Evolutionary conservation across 192 early-diverging fungal species (phyloP).

Genomic region (Mortierella alpina): DNA sequence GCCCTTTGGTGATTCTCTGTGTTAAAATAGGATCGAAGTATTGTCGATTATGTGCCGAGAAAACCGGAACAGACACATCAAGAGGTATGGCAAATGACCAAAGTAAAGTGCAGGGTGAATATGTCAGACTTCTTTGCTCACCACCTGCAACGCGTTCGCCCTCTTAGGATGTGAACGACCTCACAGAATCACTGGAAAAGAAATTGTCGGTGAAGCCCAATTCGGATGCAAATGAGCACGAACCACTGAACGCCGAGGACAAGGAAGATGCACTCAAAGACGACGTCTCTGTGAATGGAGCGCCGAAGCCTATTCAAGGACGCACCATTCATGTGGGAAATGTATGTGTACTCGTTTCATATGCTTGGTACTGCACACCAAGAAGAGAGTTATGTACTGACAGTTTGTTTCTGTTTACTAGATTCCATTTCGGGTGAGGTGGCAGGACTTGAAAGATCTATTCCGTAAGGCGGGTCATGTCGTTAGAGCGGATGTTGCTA

Average conservation of each 20-base stretch:
- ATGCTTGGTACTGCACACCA: not conserved
- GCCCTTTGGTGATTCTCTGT: not conserved
- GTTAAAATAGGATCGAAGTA: constrained; percentile 50
- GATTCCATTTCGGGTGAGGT: constrained; percentile 78
- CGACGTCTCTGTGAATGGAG: not conserved
- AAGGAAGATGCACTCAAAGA: not conserved
- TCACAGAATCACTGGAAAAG: constrained; percentile 1
- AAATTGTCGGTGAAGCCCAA: not conserved
- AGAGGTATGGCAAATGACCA: constrained; percentile 8
- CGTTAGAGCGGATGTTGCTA: constrained; percentile 71
- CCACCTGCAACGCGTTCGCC: not conserved
- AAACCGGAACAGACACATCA: not conserved
- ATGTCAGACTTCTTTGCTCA: not conserved
- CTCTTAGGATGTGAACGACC: constrained; percentile 1
- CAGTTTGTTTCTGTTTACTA: constrained; percentile 24
- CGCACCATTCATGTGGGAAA: constrained; percentile 78
- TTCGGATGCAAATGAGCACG: not conserved
- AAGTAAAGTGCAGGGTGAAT: not conserved
- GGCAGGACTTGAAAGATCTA: constrained; percentile 79
- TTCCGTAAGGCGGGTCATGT: constrained; percentile 79
- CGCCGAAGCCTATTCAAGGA: not conserved
- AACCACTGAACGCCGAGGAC: not conserved
- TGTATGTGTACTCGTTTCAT: constrained; percentile 52
- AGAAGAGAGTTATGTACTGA: not conserved
- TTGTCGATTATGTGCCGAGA: constrained; percentile 31